Base-by-base conservation (phyloP, 1,284 basidiomycete species). In the Ustilago lituana region DNA sequence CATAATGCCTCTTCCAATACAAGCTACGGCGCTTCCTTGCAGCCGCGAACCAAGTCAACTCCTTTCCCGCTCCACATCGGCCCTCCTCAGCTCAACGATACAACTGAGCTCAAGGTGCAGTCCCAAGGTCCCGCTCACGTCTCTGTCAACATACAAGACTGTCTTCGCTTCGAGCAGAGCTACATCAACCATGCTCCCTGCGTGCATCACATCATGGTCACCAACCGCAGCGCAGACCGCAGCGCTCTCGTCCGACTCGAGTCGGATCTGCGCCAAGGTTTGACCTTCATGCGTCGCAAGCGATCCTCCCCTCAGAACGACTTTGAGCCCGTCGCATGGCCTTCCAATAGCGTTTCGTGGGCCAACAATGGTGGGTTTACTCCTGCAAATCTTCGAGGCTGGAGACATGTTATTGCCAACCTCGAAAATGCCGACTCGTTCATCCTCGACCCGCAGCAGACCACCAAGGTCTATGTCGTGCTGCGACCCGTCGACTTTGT, bases 161-260 rank as follows among this genome's bases (percentile, higher is more conserved):
- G 63, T 19, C 40, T 71, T 2, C 58, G 63, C 48, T 71, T 71
- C 45, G 73, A 75, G 11, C 50, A 64, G 12, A 59, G 73, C 46
- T 78, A 78, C 61, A 48, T 76, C 66, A 78, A 78, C 46, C 76
- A 77, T 40, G 76, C 76, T 5, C 76, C 76, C 22, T 63, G 66
- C 37, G 44, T 78, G 8, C 70, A 73, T 14, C 54, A 47, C 24
- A 31, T 78, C 39, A 59, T 56, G 32, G 39, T 78, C 36, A 46
- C 54, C 24, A 78, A 78, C 55, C 56, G 46, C 36, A 58, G 53
- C 26, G 8, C 43, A 1, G 63, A 63, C 3, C 60, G 54, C 10
- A 59, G 55, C 26, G 73, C 73, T 22, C 43, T 76, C 29, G 63
- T 78, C 17, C 62, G 75, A 10, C 57, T 78, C 55, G 67, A 75